phyloP scores from a whole-genome alignment of 495 filamentous ascomycete species.

The Lasiosphaeria ovina region DNA sequence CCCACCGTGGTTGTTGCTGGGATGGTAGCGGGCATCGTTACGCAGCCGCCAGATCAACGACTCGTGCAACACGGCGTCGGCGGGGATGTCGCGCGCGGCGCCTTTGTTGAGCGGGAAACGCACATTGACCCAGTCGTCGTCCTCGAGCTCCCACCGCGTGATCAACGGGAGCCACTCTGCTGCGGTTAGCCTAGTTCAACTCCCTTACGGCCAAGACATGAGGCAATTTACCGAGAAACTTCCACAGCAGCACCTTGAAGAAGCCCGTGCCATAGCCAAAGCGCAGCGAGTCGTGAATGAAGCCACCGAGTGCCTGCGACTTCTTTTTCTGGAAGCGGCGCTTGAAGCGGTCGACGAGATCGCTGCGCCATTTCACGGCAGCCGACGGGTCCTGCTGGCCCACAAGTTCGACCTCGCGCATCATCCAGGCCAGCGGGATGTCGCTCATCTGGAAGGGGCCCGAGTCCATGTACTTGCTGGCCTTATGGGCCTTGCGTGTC shows the following conservation, averaged over 20 bases:
- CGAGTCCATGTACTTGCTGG: conserved; percentile 7
- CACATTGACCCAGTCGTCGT: conserved; percentile 14
- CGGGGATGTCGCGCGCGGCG: conserved; percentile 12
- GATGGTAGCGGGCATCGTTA: conserved; percentile 6
- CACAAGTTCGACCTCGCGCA: conserved; percentile 14
- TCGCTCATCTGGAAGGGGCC: conserved; percentile 21
- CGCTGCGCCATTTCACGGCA: conserved; percentile 11
- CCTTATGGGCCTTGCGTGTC: conserved; percentile 9
- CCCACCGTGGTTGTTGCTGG: conserved; percentile 18
- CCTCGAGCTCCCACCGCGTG: conserved; percentile 16
- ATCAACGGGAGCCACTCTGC: conserved; percentile 15
- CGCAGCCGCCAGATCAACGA: conserved; percentile 13
- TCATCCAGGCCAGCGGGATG: conserved; percentile 20
- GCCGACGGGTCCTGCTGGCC: conserved; percentile 9
- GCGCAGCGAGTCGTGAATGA: conserved; percentile 14
- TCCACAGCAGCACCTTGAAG: conserved; percentile 15
- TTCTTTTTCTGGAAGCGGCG: conserved; percentile 9
- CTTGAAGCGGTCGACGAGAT: conserved; percentile 13
- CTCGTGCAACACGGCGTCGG: conserved; percentile 16
- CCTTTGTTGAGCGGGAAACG: conserved; percentile 18
- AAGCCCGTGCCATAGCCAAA: conserved; percentile 15
- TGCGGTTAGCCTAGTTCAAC: not conserved
- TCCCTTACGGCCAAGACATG: not conserved
- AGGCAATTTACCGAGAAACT: conserved; percentile 11
- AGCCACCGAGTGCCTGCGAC: conserved; percentile 5